These are phyloP conservation scores for Alternaria conjuncta DNA, from an alignment of 2,329 filamentous ascomycete genomes.

Conservation along the genomic window DNA sequence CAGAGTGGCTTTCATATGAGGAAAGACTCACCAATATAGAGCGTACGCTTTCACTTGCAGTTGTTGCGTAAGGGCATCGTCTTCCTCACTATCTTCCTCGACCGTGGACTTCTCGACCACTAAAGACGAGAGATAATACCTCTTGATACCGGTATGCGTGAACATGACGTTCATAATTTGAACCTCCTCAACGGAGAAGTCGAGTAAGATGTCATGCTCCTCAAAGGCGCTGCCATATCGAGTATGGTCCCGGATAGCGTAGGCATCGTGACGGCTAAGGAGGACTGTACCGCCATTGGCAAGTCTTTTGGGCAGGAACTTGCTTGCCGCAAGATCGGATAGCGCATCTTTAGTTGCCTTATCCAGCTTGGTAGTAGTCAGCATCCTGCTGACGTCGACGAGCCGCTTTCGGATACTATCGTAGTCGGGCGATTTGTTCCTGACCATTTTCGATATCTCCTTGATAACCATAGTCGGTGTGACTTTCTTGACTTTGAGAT, in stretches of 20 bases:
- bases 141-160: conserved; percentile 6
- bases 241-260: conserved; percentile 22
- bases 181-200: conserved; percentile 21
- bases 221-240: conserved; percentile 19
- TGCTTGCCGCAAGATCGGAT: conserved; percentile 10
- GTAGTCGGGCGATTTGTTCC: conserved; percentile 5
- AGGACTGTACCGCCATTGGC: conserved; percentile 3
- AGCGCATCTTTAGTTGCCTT: conserved; percentile 6
- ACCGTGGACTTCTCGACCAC: conserved; percentile 20
- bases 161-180: conserved; percentile 24
- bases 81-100: conserved; percentile 3
- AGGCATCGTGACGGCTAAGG: conserved; percentile 17
- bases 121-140: conserved; percentile 21
- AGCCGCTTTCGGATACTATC: conserved; percentile 13
- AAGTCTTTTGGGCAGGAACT: conserved; percentile 19
- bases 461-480: conserved; percentile 20
- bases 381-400: conserved; percentile 20
- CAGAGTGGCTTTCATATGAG: not conserved
- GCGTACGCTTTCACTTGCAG: conserved; percentile 24
- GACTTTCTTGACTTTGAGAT: conserved; percentile 19
- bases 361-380: conserved; percentile 10
- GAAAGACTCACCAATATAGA: conserved; percentile 27
- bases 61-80: conserved; percentile 6
- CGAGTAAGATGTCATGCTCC: conserved; percentile 11
- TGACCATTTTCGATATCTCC: conserved; percentile 18